Conservation (phyloP, 2,329 filamentous ascomycete species). For the Sarocladiaceae sp. region DNA sequence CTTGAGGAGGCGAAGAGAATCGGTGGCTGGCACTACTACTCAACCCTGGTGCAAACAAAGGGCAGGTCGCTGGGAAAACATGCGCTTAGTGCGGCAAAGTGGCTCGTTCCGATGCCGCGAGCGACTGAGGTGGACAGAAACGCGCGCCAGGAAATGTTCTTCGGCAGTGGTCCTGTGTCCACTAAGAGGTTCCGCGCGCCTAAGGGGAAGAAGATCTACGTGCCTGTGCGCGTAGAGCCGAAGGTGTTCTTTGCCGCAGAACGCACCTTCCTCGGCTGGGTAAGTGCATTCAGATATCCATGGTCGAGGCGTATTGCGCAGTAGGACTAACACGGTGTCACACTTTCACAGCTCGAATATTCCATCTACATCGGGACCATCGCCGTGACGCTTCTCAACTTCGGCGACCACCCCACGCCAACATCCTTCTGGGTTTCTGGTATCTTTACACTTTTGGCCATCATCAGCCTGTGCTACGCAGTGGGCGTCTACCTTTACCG, state of each 20-base stretch:
- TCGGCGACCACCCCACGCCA: conserved; percentile 55
- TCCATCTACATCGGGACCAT: conserved; percentile 91
- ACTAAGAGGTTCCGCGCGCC: conserved; percentile 65
- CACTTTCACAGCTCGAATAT: conserved; percentile 70
- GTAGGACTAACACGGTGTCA: neutral
- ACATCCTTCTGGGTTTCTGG: conserved; percentile 66
- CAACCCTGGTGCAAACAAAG: conserved; percentile 49
- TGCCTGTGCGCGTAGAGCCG: conserved; percentile 91
- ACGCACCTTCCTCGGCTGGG: conserved; percentile 92
- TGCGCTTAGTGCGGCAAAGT: conserved; percentile 39
- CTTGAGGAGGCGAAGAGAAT: conserved; percentile 73
- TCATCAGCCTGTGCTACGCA: conserved; percentile 75
- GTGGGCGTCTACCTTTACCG: conserved; percentile 84
- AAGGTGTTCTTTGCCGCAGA: conserved; percentile 98
- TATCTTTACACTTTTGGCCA: conserved; percentile 78
- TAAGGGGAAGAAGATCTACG: conserved; percentile 87
- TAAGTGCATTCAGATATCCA: conserved; percentile 39
- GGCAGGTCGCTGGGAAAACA: conserved; percentile 37
- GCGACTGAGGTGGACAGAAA: conserved; percentile 53
- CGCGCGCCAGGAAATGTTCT: conserved; percentile 48
- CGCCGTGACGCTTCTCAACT: conserved; percentile 78
- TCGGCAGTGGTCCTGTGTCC: conserved; percentile 52
- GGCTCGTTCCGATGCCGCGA: conserved; percentile 52
- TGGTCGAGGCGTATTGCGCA: neutral
- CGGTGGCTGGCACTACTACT: conserved; percentile 73